phyloP scores from a whole-genome alignment of 371 early-diverging fungal genomes.

The Rhizopus stolonifer region DNA sequence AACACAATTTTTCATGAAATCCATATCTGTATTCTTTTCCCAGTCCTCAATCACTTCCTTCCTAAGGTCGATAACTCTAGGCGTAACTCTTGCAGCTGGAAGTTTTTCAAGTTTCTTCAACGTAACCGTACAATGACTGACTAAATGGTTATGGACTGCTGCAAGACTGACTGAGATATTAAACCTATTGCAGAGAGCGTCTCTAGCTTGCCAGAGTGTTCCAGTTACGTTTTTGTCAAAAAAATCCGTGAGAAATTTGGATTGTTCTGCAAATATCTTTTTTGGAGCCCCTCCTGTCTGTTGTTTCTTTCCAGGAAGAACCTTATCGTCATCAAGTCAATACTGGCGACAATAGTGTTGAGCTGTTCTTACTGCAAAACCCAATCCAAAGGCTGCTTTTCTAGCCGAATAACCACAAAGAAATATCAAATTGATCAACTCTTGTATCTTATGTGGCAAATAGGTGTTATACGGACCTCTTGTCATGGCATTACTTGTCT shows the following conservation, averaged over 20 bases:
- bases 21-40: background rate
- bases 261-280: background rate
- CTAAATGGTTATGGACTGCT: background rate
- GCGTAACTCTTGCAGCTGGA: too few relatives aligned
- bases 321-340: slow-evolving; percentile 1
- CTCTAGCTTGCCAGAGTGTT: background rate
- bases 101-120: too few relatives aligned
- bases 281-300: background rate
- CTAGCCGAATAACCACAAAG: background rate
- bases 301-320: background rate
- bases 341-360: background rate
- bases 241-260: background rate
- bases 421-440: too few relatives aligned
- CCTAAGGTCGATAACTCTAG: too few relatives aligned
- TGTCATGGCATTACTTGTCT: background rate
- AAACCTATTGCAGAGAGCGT: background rate
- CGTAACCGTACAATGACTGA: background rate
- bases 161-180: background rate
- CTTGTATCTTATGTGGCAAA: slow-evolving; percentile 1
- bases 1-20: background rate
- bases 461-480: background rate
- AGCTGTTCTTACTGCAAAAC: background rate
- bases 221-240: background rate
- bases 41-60: background rate
- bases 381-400: background rate